Conservation (phyloP, 331 rosid species). For the Cucumis variabilis region DNA sequence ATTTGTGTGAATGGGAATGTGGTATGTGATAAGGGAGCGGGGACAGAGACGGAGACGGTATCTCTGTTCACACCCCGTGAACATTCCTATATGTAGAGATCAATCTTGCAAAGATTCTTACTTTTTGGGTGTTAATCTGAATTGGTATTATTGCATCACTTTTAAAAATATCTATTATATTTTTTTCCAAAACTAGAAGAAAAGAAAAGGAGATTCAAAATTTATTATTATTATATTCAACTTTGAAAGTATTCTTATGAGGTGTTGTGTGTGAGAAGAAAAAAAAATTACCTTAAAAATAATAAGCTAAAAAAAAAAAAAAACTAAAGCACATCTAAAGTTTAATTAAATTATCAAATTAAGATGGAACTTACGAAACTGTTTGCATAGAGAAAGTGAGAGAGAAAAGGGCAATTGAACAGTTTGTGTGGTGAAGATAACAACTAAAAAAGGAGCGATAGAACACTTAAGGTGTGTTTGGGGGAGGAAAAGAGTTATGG, state of each 20-base stretch:
- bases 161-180: neutral
- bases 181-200: neutral
- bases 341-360: neutral
- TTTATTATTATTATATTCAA: no score
- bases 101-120: no score
- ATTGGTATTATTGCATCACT: neutral
- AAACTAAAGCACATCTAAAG: neutral
- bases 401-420: neutral
- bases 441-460: neutral
- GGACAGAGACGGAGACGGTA: no score
- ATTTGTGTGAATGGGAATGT: no score
- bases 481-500: no score
- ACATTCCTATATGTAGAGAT: no score
- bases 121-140: neutral
- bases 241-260: no score
- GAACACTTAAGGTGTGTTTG: no score
- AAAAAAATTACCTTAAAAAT: no score
- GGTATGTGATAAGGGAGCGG: no score
- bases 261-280: neutral
- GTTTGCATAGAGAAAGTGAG: neutral
- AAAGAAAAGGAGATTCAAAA: neutral
- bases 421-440: conserved; percentile 27
- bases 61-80: no score
- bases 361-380: neutral
- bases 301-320: no score